Conservation (phyloP, 2,329 filamentous ascomycete species). For the Juglanconis oblonga region DNA sequence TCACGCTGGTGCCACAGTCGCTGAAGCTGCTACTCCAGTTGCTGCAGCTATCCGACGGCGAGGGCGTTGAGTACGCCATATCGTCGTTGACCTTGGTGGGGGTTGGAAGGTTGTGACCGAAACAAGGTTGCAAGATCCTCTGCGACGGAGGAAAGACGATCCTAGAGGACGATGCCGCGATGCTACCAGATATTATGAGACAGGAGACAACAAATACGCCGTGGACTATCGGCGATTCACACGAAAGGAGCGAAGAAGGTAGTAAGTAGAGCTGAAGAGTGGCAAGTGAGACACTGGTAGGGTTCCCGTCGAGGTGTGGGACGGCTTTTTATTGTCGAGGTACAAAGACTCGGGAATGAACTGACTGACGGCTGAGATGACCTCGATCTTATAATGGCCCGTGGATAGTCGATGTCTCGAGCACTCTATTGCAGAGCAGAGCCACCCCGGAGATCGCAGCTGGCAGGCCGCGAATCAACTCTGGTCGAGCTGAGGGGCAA, state of each 20-base stretch:
- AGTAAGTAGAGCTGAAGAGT: slow-evolving; percentile 3
- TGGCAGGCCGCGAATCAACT: background rate
- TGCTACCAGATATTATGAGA: background rate
- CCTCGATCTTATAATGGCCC: slow-evolving; percentile 5
- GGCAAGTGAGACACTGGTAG: slow-evolving; percentile 1
- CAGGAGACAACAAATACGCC: background rate
- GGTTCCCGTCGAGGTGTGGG: background rate
- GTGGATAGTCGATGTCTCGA: background rate
- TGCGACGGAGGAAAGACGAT: slow-evolving; percentile 2
- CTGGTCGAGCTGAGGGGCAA: background rate
- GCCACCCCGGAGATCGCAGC: background rate
- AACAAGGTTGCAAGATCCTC: background rate
- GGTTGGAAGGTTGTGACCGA: background rate
- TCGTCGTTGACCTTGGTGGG: background rate
- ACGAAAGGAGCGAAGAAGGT: background rate
- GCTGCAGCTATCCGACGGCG: slow-evolving; percentile 4
- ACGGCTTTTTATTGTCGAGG: slow-evolving; percentile 2
- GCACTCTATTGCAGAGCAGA: background rate
- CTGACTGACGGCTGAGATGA: background rate
- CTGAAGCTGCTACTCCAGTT: slow-evolving; percentile 7
- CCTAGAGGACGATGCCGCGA: background rate
- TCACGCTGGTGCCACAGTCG: slow-evolving; percentile 1
- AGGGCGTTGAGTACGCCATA: slow-evolving; percentile 6
- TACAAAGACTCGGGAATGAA: background rate
- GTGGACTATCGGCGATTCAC: background rate